Evolutionary conservation across 139 green algal genomes (phyloP).

Genomic region (Volvox africanus): DNA sequence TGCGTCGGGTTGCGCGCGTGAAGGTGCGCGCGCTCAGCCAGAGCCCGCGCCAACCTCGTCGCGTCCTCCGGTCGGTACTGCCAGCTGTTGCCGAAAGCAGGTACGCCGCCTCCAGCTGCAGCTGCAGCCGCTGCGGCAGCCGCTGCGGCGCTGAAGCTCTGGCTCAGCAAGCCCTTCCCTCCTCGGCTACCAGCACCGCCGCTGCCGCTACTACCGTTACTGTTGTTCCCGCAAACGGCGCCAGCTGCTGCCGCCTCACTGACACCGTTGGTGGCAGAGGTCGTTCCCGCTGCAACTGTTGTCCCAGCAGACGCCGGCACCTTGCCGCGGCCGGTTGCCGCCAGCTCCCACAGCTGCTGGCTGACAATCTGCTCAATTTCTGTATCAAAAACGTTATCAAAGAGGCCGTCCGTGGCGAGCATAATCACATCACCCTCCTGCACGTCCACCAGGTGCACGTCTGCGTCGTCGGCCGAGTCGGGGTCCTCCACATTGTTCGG

Average conservation of each 20-base stretch:
- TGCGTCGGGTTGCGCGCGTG: conserved; percentile 60
- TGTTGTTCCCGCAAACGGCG: background rate
- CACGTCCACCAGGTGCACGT: conserved; percentile 66
- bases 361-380: conserved; percentile 76
- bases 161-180: conserved; percentile 24
- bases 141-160: conserved; percentile 14
- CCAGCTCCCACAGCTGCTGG: conserved; percentile 23
- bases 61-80: conserved; percentile 7
- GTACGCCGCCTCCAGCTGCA: background rate
- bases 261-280: background rate
- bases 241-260: background rate
- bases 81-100: background rate
- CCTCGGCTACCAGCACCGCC: background rate
- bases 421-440: conserved; percentile 75
- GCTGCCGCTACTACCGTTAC: conserved; percentile 5
- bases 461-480: conserved; percentile 70
- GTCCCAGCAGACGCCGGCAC: background rate
- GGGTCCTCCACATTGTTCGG: conserved; percentile 72
- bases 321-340: conserved; percentile 25
- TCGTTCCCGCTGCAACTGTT: background rate
- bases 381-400: conserved; percentile 97
- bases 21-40: conserved; percentile 51
- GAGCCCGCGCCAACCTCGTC: conserved; percentile 19
- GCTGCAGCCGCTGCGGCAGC: background rate
- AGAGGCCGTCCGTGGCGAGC: conserved; percentile 93